Conservation (phyloP, 192 early-diverging fungal genomes). For the Cladochytrium replicatum region DNA sequence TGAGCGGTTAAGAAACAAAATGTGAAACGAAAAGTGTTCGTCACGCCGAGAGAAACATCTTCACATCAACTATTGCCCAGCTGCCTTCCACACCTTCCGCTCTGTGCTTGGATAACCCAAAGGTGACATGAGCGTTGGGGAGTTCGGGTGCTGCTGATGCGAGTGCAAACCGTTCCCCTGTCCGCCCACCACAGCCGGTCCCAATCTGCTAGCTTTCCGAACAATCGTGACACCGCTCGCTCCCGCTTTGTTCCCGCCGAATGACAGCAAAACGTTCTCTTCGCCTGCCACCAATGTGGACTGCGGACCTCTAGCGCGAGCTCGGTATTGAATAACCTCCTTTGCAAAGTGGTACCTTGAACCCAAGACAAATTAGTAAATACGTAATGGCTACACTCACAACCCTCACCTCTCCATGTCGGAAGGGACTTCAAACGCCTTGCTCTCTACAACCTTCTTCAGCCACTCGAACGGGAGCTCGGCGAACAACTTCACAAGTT, state of each 20-base stretch:
- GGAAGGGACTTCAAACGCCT: slow-evolving; percentile 38
- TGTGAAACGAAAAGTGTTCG: no score
- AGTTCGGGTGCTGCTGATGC: no score
- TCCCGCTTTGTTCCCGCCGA: slow-evolving; percentile 33
- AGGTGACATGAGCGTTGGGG: no score
- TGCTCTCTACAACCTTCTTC: slow-evolving; percentile 45
- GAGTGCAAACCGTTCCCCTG: no score
- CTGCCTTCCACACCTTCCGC: no score
- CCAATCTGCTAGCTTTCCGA: no score
- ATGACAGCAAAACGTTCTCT: slow-evolving; percentile 50
- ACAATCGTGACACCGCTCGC: slow-evolving; percentile 41
- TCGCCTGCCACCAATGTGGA: slow-evolving; percentile 30
- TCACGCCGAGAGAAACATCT: no score
- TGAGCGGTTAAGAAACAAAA: no score
- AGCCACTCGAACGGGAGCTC: slow-evolving; percentile 57
- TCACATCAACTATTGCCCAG: no score
- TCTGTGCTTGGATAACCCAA: no score
- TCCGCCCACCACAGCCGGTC: no score
- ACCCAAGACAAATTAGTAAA: neutral
- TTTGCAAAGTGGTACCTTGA: slow-evolving; percentile 45
- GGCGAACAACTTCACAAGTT: slow-evolving; percentile 36
- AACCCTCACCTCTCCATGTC: slow-evolving; percentile 59
- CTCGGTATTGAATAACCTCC: slow-evolving; percentile 36
- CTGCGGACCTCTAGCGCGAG: slow-evolving; percentile 9
- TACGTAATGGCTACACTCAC: no score